Percentiles rank a stretch among this genome's conserved stretches.
These are phyloP conservation scores for Plasmodium reichenowi DNA, from an alignment of 169 alveolate genomes.

Conservation along the genomic window DNA sequence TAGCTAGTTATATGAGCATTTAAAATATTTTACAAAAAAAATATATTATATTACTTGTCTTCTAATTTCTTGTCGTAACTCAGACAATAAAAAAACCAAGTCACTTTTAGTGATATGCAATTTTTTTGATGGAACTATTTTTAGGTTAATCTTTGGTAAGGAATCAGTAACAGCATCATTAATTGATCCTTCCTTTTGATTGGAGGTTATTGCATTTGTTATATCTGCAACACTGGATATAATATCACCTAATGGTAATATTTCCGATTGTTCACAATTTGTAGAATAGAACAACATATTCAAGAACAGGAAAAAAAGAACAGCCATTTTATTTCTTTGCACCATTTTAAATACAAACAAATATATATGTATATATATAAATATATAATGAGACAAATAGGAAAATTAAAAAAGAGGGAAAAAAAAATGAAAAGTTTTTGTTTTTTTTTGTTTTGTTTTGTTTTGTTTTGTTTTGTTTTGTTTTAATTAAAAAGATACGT, in stretches of 20 bases:
- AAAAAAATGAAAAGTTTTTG: too few species aligned
- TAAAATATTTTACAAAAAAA: not conserved
- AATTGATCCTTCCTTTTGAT: constrained; percentile 7
- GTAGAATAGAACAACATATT: constrained; percentile 4
- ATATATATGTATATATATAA: not conserved
- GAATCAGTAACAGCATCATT: constrained; percentile 22
- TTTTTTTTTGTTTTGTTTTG: too few species aligned
- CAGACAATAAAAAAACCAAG: constrained; percentile 54
- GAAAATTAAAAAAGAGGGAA: not conserved
- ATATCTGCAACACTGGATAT: constrained; percentile 63
- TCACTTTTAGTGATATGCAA: constrained; percentile 56
- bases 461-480: too few species aligned
- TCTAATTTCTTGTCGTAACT: constrained; percentile 60
- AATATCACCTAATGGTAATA: constrained; percentile 72
- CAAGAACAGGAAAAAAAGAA: constrained; percentile 8
- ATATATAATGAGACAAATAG: not conserved
- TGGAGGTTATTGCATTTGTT: constrained; percentile 36
- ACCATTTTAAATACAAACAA: not conserved
- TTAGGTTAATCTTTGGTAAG: constrained; percentile 29
- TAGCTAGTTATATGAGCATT: not conserved
- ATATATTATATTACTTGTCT: constrained; percentile 37
- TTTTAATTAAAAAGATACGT: too few species aligned
- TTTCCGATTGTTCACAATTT: constrained; percentile 40
- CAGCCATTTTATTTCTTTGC: constrained; percentile 12
- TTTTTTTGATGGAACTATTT: constrained; percentile 74